Conservation (phyloP, 768 basidiomycete species). For the Leccinum obscurum region DNA sequence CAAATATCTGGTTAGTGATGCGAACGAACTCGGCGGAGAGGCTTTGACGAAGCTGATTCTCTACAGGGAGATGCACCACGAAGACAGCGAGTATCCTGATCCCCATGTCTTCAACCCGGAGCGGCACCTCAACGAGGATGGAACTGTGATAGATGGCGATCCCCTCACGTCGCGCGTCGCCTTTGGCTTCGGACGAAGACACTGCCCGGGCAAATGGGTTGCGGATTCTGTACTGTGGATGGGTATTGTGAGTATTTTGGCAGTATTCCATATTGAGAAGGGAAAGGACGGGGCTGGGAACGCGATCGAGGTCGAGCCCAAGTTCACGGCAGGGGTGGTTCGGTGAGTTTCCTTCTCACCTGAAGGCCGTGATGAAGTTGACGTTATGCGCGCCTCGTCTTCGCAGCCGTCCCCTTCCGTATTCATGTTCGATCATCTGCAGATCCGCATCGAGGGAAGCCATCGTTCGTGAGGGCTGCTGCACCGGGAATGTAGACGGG, state of each 20-base stretch:
- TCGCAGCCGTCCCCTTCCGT: conserved; percentile 32
- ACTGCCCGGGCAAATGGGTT: conserved; percentile 33
- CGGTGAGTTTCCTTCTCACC: conserved; percentile 23
- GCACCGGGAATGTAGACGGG: no score
- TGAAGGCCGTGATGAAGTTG: conserved; percentile 8
- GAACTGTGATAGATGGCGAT: conserved; percentile 23
- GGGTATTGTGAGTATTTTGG: conserved; percentile 30
- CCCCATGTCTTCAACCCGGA: conserved; percentile 30
- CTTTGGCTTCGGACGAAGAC: conserved; percentile 33
- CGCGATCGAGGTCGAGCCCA: conserved; percentile 27
- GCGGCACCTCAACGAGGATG: conserved; percentile 26
- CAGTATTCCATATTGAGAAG: conserved; percentile 25
- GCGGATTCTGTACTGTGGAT: conserved; percentile 35
- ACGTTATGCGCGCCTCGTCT: conserved; percentile 13
- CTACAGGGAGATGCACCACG: conserved; percentile 32
- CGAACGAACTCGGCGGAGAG: neutral
- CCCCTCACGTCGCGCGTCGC: conserved; percentile 28
- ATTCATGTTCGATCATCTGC: conserved; percentile 30
- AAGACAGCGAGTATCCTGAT: conserved; percentile 29
- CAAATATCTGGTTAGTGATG: conserved; percentile 30
- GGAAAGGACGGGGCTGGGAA: conserved; percentile 24
- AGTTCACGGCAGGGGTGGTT: conserved; percentile 34
- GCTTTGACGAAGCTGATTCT: neutral
- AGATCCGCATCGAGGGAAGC: conserved; percentile 30
- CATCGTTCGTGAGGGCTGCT: conserved; percentile 13